Evolutionary conservation across 805 yeast species (phyloP).

Genomic region (Suhomyces prunicola): DNA sequence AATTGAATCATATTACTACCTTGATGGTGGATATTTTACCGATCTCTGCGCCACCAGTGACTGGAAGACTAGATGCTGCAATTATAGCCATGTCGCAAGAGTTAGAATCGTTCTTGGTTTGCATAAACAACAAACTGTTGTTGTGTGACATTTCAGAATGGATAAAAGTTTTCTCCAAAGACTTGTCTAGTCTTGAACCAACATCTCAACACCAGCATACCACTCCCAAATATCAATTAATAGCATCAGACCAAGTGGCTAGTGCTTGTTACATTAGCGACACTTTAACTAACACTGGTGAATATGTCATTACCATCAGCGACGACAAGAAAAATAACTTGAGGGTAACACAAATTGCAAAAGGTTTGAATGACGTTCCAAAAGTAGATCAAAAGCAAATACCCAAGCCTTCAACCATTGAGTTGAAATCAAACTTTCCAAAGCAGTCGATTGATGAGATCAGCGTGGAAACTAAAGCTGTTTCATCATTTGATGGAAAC

Average conservation of each 20-base stretch:
- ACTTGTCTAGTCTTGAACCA: not conserved
- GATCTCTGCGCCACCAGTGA: not conserved
- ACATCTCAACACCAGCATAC: not conserved
- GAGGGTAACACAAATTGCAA: not conserved
- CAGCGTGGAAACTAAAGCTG: not conserved
- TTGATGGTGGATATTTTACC: conserved; percentile 1
- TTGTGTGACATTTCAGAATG: not conserved
- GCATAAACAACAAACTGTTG: not conserved
- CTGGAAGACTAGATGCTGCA: not conserved
- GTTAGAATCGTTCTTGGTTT: not conserved
- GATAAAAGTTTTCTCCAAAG: not conserved
- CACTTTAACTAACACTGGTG: conserved; percentile 26
- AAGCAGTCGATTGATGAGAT: not conserved
- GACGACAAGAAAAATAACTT: not conserved
- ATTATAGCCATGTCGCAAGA: not conserved
- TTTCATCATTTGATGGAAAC: not conserved
- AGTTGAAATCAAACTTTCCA: not conserved
- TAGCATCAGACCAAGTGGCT: not conserved
- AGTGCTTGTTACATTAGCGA: conserved; percentile 21
- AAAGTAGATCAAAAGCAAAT: not conserved
- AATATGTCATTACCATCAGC: conserved; percentile 15
- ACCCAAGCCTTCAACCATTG: not conserved
- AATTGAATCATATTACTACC: not conserved
- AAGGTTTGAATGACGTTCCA: not conserved
- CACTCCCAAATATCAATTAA: not conserved